Evolutionary conservation across 805 yeast species (phyloP), one percentile per base, ranked within the genome.

Genomic region (Wickerhamomyces bovis): DNA sequence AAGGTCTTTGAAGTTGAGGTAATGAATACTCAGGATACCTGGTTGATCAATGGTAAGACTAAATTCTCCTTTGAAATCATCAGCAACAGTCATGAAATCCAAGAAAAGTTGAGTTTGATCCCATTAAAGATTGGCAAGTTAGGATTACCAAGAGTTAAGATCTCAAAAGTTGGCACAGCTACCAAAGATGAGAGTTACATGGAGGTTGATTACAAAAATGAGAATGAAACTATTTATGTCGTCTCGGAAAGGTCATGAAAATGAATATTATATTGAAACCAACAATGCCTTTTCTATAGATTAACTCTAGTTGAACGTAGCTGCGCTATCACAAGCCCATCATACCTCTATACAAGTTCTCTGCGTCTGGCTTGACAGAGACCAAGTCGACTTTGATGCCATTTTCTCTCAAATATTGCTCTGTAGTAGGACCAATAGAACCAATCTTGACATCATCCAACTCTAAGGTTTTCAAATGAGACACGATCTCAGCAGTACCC

Each of bases 361-460:
- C 55, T 0, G 96, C 89, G 28, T 81, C 81, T 0, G 98, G 98
- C 48, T 79, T 80, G 6, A 66, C 64, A 3, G 96, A 82, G 4
- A 84, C 85, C 1, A 85, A 76, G 36, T 76, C 66, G 1, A 90
- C 87, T 0, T 40, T 53, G 3, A 92, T 61, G 0, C 79, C 82
- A 18, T 76, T 70, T 1, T 69, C 62, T 6, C 62, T 35, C 39
- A 90, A 65, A 56, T 77, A 89, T 36, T 69, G 72, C 46, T 84
- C 80, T 0, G 98, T 92, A 0, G 97, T 92, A 3, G 97, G 97
- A 0, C 98, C 98, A 48, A 92, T 92, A 4, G 90, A 81, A 0
- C 95, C 97, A 15, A 89, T 67, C 42, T 71, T 73, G 38, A 38
- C 58, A 9, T 49, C 41, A 2, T 42, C 19, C 21, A 47, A 26